Conservation (phyloP, 805 yeast genomes). For the Myxozyma neglecta region DNA sequence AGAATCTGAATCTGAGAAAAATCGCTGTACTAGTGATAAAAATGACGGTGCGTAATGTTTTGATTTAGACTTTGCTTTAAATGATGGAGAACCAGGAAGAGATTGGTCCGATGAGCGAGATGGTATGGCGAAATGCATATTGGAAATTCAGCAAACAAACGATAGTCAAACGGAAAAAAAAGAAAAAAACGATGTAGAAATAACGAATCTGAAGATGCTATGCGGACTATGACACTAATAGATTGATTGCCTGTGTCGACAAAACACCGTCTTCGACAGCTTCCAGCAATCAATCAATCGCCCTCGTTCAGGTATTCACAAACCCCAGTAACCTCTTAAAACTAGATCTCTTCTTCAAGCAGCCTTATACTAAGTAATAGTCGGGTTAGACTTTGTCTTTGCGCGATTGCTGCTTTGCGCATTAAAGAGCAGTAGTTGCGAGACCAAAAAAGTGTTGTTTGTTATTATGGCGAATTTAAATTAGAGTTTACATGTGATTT, state of each 20-base stretch:
- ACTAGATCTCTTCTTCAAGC: no score
- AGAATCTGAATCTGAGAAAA: not conserved
- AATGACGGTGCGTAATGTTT: constrained; percentile 12
- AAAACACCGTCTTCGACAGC: no score
- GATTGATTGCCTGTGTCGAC: no score
- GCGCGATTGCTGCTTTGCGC: no score
- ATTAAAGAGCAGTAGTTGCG: no score
- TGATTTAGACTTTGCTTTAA: constrained; percentile 20
- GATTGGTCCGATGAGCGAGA: constrained; percentile 20
- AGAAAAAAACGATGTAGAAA: not conserved
- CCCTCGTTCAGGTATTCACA: no score
- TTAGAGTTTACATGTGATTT: not conserved
- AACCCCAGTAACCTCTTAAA: no score
- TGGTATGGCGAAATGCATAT: constrained; percentile 30
- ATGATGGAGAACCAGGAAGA: constrained; percentile 21
- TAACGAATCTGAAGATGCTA: no score
- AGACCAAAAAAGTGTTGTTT: not conserved
- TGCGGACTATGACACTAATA: no score
- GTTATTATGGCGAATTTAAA: not conserved
- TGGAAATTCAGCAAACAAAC: not conserved
- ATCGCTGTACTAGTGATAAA: not conserved
- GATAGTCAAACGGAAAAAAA: not conserved
- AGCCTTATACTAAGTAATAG: no score
- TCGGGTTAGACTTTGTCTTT: no score
- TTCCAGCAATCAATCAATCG: no score